These are phyloP conservation scores for Monascus purpureus DNA, from an alignment of 495 filamentous ascomycete species.

Conservation along the genomic window DNA sequence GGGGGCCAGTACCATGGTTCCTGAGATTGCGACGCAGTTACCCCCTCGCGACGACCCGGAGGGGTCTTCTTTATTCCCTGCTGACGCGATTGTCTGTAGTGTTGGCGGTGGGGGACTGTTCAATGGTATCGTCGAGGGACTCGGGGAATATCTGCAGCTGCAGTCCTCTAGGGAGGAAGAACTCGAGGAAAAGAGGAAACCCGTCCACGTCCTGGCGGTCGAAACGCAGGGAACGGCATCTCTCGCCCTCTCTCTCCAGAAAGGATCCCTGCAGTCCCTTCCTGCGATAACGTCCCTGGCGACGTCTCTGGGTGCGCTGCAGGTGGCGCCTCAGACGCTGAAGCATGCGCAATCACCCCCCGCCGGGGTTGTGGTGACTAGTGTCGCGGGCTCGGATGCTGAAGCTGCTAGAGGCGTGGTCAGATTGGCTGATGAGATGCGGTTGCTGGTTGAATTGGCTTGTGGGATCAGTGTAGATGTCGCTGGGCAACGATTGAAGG, in stretches of 20 bases:
- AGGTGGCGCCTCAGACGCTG: constrained; percentile 56
- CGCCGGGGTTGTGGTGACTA: constrained; percentile 34
- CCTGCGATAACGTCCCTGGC: constrained; percentile 65
- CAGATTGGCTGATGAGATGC: constrained; percentile 60
- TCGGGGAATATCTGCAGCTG: constrained; percentile 32
- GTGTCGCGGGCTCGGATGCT: constrained; percentile 56
- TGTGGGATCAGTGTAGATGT: constrained; percentile 63
- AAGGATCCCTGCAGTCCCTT: constrained; percentile 44
- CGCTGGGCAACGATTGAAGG: constrained; percentile 31
- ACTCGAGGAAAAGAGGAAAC: constrained; percentile 2
- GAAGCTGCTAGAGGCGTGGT: constrained; percentile 64
- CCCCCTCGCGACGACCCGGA: constrained; percentile 8
- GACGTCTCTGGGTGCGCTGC: constrained; percentile 55
- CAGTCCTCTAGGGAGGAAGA: constrained; percentile 1
- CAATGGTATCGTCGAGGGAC: constrained; percentile 56
- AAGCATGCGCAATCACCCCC: constrained; percentile 34
- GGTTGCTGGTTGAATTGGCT: constrained; percentile 65
- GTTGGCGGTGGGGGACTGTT: constrained; percentile 84
- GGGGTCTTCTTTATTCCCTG: constrained; percentile 9
- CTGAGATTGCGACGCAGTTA: constrained; percentile 52
- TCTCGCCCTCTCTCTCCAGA: constrained; percentile 41
- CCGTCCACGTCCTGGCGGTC: constrained; percentile 53
- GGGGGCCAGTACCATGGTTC: constrained; percentile 53
- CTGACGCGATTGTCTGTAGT: constrained; percentile 61
- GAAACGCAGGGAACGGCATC: constrained; percentile 70